Base-by-base conservation (phyloP, 164 flowering plant genomes). In the Vitis cinerea region DNA sequence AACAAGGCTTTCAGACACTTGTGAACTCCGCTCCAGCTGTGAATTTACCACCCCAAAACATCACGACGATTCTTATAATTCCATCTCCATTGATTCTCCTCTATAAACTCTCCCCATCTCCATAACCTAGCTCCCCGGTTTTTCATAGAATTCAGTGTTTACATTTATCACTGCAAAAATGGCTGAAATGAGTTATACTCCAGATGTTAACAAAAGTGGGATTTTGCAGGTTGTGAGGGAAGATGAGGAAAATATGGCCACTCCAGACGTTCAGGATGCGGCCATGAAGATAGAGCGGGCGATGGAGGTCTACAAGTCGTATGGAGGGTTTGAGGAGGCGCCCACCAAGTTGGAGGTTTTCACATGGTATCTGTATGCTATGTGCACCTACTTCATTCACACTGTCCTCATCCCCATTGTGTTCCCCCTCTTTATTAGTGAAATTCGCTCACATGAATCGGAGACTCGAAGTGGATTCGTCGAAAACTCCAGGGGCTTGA, bases 361-460 rank as follows among this genome's bases (percentile, higher is more conserved):
- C 44, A 56, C 61, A 8, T 90, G 92, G 92, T 81, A 78, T 65
- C 37, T 83, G 16, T 88, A 88, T 69, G 85, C 70, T 48, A 60
- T 88, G 2, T 86, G 92, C 80, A 82, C 95, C 4, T 82, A 86
- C 67, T 90, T 82, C 63, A 71, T 87, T 56, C 81, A 71, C 19
- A 73, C 88, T 2, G 82, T 81, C 61, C 71, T 90, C 31, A 56
- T 90, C 11, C 90, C 92, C 0, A 64, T 88, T 3, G 72, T 88
- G 27, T 88, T 90, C 58, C 88, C 95, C 0, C 90, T 88, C 62
- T 78, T 88, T 30, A 74, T 82, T 23, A 74, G 84, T 64, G 84
- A 82, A 68, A 73, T 71, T 16, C 60, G 23, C 27, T 23, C 3
- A 71, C 80, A 12, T 8, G 10, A 8, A 57, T 30, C 65, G 0